Conservation (phyloP, 768 basidiomycete genomes). For the Leucocoprinus sp. region DNA sequence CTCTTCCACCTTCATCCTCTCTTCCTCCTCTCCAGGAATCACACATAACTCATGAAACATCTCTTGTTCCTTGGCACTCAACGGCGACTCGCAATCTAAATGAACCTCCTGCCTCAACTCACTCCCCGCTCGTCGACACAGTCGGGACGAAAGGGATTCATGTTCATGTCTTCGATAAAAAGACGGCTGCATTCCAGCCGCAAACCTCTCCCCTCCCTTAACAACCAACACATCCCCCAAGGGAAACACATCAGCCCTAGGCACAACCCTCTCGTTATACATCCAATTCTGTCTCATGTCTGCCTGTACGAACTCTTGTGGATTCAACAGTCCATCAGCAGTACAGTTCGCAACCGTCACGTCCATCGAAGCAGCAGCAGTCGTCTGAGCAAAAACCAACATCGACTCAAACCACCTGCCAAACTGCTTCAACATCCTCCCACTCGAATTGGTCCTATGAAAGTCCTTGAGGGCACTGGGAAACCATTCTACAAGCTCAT, state of each 20-base stretch:
- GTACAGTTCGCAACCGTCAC: conserved; percentile 5
- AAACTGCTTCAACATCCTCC: conserved; percentile 49
- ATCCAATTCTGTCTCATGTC: conserved; percentile 12
- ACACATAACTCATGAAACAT: conserved; percentile 61
- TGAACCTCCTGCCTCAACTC: conserved; percentile 13
- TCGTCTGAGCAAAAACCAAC: conserved; percentile 24
- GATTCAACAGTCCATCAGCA: conserved; percentile 1
- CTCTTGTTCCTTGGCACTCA: conserved; percentile 64
- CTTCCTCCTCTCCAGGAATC: conserved; percentile 29
- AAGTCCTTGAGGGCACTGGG: conserved; percentile 55
- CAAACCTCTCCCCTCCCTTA: conserved; percentile 9
- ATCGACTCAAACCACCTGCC: conserved; percentile 56
- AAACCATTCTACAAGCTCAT: conserved; percentile 54
- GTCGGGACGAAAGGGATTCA: not conserved
- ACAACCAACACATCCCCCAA: conserved; percentile 9
- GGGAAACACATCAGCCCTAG: conserved; percentile 9
- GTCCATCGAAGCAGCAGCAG: conserved; percentile 12
- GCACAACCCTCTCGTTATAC: conserved; percentile 11
- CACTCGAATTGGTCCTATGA: conserved; percentile 37
- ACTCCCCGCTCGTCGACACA: conserved; percentile 7
- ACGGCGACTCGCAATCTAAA: conserved; percentile 36
- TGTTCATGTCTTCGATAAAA: conserved; percentile 1
- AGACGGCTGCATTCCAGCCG: too few species aligned
- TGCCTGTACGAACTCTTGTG: conserved; percentile 17
- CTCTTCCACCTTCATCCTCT: conserved; percentile 12